These are phyloP conservation scores for Xylaria castorea DNA, from an alignment of 495 filamentous ascomycete genomes.

Conservation along the genomic window DNA sequence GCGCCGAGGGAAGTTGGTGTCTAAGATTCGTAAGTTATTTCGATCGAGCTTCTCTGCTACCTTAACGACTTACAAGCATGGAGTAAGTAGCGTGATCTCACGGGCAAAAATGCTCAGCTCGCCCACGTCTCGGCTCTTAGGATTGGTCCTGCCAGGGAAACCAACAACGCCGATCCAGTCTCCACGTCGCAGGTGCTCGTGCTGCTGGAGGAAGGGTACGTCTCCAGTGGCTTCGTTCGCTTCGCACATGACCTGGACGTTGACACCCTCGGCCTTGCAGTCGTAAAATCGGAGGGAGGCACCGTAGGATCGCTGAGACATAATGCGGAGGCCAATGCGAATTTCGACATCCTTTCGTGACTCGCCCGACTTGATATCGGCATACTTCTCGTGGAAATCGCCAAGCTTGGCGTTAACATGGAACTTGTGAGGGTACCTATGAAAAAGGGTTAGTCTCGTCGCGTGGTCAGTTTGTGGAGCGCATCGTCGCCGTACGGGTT, in stretches of 20 bases:
- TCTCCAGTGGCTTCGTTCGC: slow-evolving; percentile 67
- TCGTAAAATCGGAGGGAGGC: slow-evolving; percentile 94
- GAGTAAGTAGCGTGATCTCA: slow-evolving; percentile 82
- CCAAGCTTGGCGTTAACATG: slow-evolving; percentile 78
- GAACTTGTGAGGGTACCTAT: slow-evolving; percentile 92
- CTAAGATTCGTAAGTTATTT: slow-evolving; percentile 3
- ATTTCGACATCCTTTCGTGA: slow-evolving; percentile 72
- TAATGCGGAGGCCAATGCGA: slow-evolving; percentile 83
- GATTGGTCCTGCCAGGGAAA: slow-evolving; percentile 86
- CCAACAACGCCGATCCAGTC: slow-evolving; percentile 75
- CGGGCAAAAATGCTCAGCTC: slow-evolving; percentile 94
- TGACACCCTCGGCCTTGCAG: slow-evolving; percentile 71
- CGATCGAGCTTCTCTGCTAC: neutral
- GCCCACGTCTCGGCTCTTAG: slow-evolving; percentile 84
- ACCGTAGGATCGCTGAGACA: slow-evolving; percentile 82
- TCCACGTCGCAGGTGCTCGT: slow-evolving; percentile 86
- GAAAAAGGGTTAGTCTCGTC: slow-evolving; percentile 1
- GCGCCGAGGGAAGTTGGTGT: slow-evolving; percentile 88
- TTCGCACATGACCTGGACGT: slow-evolving; percentile 92
- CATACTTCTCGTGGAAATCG: slow-evolving; percentile 77
- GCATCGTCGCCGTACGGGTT: slow-evolving; percentile 60
- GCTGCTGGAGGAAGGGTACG: slow-evolving; percentile 79
- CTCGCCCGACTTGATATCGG: slow-evolving; percentile 84
- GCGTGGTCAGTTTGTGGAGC: neutral
- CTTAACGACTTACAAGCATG: slow-evolving; percentile 65